Percentiles rank a stretch among this genome's conserved stretches.
phyloP scores from a whole-genome alignment of 345 rosid genomes.

The Carallia pectinifolia region DNA sequence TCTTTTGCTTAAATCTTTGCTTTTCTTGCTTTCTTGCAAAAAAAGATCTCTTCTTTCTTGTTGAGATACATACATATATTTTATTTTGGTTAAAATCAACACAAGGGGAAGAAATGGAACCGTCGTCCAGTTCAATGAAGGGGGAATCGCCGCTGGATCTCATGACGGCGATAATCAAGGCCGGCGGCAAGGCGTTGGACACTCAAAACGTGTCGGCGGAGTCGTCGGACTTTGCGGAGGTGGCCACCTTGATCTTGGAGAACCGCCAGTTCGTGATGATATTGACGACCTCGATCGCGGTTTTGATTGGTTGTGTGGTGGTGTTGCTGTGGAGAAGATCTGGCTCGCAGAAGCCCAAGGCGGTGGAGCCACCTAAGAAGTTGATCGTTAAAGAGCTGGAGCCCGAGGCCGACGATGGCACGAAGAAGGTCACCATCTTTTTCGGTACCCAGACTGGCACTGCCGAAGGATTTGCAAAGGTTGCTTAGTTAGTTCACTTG shows the following conservation, averaged over 20 bases:
- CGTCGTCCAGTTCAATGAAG: constrained; percentile 33
- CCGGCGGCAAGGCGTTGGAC: constrained; percentile 43
- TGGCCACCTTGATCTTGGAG: constrained; percentile 44
- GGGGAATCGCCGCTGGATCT: constrained; percentile 68
- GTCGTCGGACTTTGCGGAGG: constrained; percentile 26
- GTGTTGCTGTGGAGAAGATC: constrained; percentile 80
- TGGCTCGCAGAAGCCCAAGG: neutral
- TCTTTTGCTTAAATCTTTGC: neutral
- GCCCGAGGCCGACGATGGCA: neutral
- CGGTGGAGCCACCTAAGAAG: constrained; percentile 49
- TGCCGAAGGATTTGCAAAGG: constrained; percentile 83
- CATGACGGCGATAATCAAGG: constrained; percentile 73
- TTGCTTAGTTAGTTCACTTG: constrained; percentile 7
- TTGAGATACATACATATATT: no score
- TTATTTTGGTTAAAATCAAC: neutral
- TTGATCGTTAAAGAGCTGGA: constrained; percentile 29
- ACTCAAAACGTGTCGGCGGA: constrained; percentile 56
- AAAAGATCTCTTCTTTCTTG: neutral
- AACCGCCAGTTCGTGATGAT: constrained; percentile 74
- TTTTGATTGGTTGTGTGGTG: constrained; percentile 78
- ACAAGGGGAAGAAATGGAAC: constrained; percentile 9
- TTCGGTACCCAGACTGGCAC: constrained; percentile 88
- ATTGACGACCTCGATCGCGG: constrained; percentile 81
- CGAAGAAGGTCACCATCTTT: constrained; percentile 41
- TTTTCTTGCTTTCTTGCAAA: neutral